These are phyloP conservation scores for Infundibulicybe gibba DNA, from an alignment of 768 basidiomycete species.

Conservation along the genomic window DNA sequence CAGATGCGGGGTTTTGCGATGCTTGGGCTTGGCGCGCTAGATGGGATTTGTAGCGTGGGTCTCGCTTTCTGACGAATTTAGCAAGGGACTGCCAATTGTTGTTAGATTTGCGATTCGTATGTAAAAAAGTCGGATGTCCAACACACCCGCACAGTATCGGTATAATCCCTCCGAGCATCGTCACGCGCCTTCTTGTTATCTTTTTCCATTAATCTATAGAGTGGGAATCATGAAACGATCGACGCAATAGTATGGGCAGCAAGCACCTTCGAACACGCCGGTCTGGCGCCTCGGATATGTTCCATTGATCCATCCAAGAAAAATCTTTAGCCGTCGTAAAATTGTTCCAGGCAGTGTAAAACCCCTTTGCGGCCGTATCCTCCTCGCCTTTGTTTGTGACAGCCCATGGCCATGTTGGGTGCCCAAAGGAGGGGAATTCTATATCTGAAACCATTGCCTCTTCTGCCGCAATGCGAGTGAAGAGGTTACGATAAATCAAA, in stretches of 20 bases:
- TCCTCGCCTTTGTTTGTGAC: constrained; percentile 39
- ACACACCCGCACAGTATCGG: constrained; percentile 82
- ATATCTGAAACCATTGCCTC: constrained; percentile 50
- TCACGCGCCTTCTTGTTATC: constrained; percentile 94
- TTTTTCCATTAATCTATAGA: constrained; percentile 80
- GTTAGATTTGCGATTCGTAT: constrained; percentile 1
- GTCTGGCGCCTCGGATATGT: constrained; percentile 81
- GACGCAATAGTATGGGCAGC: neutral
- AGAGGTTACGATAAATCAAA: constrained; percentile 84
- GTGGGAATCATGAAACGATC: neutral
- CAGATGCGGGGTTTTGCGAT: constrained; percentile 22
- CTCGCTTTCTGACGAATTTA: constrained; percentile 79
- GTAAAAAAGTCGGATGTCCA: neutral
- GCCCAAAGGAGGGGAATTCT: constrained; percentile 82
- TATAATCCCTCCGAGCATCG: constrained; percentile 86
- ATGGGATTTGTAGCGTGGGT: constrained; percentile 80
- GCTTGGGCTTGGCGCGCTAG: constrained; percentile 44
- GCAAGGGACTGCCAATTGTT: constrained; percentile 55
- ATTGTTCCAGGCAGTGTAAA: constrained; percentile 85
- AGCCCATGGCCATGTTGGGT: constrained; percentile 71
- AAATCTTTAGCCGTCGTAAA: constrained; percentile 90
- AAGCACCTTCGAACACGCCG: constrained; percentile 72
- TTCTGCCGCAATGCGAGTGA: constrained; percentile 77
- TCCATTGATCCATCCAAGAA: constrained; percentile 83
- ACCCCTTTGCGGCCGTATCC: constrained; percentile 57